These are phyloP conservation scores for Aurinia saxatilis DNA, from an alignment of 345 rosid species.

Conservation along the genomic window DNA sequence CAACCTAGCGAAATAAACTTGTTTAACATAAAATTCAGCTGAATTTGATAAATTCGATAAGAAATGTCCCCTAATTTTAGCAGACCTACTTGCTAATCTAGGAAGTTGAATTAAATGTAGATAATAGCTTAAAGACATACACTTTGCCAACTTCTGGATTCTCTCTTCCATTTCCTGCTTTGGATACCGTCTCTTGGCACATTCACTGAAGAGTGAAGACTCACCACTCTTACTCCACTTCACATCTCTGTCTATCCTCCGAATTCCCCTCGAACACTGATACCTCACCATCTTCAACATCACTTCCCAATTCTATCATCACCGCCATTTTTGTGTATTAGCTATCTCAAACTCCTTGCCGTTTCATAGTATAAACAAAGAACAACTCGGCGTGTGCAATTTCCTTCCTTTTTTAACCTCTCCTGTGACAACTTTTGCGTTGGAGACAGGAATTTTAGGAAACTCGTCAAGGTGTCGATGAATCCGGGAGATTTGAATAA, in stretches of 20 bases:
- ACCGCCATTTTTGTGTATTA: too few relatives aligned
- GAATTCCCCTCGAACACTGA: conserved; percentile 2
- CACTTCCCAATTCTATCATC: too few relatives aligned
- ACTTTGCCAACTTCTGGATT: conserved; percentile 53
- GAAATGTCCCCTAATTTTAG: too few relatives aligned
- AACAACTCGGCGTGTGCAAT: too few relatives aligned
- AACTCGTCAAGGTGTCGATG: too few relatives aligned
- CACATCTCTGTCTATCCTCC: conserved; percentile 11
- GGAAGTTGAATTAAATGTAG: conserved; percentile 4
- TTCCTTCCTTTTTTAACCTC: too few relatives aligned
- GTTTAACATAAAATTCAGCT: conserved; percentile 30
- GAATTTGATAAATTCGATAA: background rate
- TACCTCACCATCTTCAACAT: too few relatives aligned
- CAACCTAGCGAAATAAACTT: conserved; percentile 61
- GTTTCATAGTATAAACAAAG: too few relatives aligned
- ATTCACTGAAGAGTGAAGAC: conserved; percentile 12
- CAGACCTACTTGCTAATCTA: background rate
- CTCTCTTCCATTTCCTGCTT: conserved; percentile 70
- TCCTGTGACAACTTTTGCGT: too few relatives aligned
- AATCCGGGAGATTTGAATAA: too few relatives aligned
- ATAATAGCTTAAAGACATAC: conserved; percentile 35
- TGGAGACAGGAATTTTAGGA: too few relatives aligned
- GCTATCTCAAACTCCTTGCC: too few relatives aligned
- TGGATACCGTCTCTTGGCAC: background rate
- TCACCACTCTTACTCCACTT: conserved; percentile 28